Percentiles rank a stretch among this genome's conserved stretches.
Conservation (phyloP, 176 grass and related monocot species). For the Oryza meyeriana region DNA sequence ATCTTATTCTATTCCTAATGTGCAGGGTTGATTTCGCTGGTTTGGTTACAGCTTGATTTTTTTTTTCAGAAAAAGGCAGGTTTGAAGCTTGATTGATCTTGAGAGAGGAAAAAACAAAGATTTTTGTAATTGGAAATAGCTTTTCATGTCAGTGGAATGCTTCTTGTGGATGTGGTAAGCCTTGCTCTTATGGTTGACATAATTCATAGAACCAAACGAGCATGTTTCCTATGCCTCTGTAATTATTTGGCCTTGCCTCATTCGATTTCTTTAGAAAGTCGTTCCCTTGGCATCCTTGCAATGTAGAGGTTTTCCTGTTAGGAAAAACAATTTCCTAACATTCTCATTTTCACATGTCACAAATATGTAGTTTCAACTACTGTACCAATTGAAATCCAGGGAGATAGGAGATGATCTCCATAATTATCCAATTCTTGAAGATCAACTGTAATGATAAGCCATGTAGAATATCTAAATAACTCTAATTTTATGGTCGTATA, state of each 20-base stretch:
- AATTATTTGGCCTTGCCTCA: background rate
- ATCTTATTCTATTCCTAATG: background rate
- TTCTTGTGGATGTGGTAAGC: conserved; percentile 29
- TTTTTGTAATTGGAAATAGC: background rate
- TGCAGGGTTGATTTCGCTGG: background rate
- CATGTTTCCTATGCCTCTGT: background rate
- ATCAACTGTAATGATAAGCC: background rate
- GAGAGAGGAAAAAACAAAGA: background rate
- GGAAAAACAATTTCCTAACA: background rate
- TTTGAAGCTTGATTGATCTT: background rate
- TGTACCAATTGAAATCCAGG: background rate
- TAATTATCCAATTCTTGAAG: background rate
- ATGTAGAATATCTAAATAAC: too few relatives aligned
- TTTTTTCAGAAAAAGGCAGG: too few relatives aligned
- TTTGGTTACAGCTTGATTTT: background rate
- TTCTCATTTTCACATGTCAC: background rate
- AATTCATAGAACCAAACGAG: background rate
- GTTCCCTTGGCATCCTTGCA: background rate
- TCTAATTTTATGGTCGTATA: background rate
- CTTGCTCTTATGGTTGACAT: background rate
- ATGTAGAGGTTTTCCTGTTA: background rate
- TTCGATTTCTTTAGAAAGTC: background rate
- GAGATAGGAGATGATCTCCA: background rate
- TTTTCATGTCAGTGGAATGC: background rate
- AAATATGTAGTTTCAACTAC: background rate